Evolutionary conservation across 1,284 basidiomycete genomes (phyloP).

Genomic region (Cutaneotrichosporon spelunceum): DNA sequence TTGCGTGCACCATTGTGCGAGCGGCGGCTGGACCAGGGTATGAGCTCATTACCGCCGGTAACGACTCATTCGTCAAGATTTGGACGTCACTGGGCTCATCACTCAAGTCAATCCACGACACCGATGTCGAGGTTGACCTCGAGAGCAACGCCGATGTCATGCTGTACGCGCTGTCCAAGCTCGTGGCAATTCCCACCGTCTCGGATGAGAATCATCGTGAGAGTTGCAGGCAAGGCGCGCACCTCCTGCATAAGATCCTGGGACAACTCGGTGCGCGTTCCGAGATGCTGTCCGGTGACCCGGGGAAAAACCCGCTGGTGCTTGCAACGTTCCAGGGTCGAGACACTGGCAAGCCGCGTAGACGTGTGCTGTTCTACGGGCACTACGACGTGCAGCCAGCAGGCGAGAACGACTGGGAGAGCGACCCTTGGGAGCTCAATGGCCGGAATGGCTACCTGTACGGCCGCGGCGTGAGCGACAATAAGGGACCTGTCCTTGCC

Average conservation of each 20-base stretch:
- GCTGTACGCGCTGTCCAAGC: slow-evolving; percentile 70
- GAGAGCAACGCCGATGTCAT: slow-evolving; percentile 53
- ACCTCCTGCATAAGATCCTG: slow-evolving; percentile 82
- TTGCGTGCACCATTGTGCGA: slow-evolving; percentile 64
- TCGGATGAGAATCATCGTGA: slow-evolving; percentile 72
- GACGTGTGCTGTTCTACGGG: slow-evolving; percentile 78
- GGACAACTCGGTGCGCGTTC: slow-evolving; percentile 78
- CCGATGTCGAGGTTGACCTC: slow-evolving; percentile 24
- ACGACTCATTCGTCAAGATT: slow-evolving; percentile 78
- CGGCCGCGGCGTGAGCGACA: slow-evolving; percentile 84
- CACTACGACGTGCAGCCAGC: slow-evolving; percentile 92
- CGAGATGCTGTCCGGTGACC: slow-evolving; percentile 56
- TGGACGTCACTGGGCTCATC: slow-evolving; percentile 14
- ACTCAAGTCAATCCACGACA: slow-evolving; percentile 4
- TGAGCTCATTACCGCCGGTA: slow-evolving; percentile 73
- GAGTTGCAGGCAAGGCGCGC: slow-evolving; percentile 79
- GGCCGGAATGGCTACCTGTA: slow-evolving; percentile 87
- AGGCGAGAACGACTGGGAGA: slow-evolving; percentile 69
- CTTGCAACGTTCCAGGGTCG: slow-evolving; percentile 74
- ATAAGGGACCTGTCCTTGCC: slow-evolving; percentile 92
- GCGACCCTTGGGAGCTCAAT: slow-evolving; percentile 75
- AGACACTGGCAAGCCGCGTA: slow-evolving; percentile 52
- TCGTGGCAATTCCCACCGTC: slow-evolving; percentile 82
- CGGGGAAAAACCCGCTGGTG: slow-evolving; percentile 75
- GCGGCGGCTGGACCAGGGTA: slow-evolving; percentile 25